A percentile compares a stretch with the other conserved stretches of the same genome.
phyloP scores from a whole-genome alignment of 2,329 filamentous ascomycete genomes.

The Diaporthe sp. region DNA sequence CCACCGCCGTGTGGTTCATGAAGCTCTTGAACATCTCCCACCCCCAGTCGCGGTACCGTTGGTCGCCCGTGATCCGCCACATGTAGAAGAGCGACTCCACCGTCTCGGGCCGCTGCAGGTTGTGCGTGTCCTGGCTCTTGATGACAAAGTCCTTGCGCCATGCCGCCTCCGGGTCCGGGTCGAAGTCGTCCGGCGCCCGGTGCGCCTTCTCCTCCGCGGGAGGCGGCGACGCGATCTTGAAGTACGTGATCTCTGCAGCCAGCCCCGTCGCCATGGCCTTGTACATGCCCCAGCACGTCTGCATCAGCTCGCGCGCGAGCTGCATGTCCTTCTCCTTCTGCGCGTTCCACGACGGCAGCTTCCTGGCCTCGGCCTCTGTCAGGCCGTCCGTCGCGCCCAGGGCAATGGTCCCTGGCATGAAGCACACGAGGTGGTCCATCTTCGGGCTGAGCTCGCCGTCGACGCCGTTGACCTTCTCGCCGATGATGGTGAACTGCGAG shows the following conservation, averaged over 20 bases:
- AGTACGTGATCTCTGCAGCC: constrained; percentile 95
- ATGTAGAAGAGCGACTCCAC: constrained; percentile 98
- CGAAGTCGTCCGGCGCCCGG: constrained; percentile 64
- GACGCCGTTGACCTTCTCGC: constrained; percentile 85
- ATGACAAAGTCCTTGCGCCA: constrained; percentile 87
- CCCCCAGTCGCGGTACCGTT: constrained; percentile 93
- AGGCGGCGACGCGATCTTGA: constrained; percentile 80
- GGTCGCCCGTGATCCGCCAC: constrained; percentile 96
- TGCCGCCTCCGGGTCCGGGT: constrained; percentile 65
- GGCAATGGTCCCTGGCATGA: constrained; percentile 96
- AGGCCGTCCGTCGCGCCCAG: constrained; percentile 86
- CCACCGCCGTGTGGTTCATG: constrained; percentile 84
- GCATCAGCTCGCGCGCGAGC: constrained; percentile 90
- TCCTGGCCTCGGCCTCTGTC: constrained; percentile 81
- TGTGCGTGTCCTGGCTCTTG: constrained; percentile 87
- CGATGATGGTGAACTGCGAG: constrained; percentile 88
- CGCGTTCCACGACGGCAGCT: constrained; percentile 79
- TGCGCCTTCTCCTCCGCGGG: constrained; percentile 70
- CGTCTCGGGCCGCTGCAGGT: constrained; percentile 94
- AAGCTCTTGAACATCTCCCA: constrained; percentile 99
- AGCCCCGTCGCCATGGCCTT: constrained; percentile 89
- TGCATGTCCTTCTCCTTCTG: constrained; percentile 89
- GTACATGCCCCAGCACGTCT: constrained; percentile 99
- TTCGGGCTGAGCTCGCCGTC: constrained; percentile 79
- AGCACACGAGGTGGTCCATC: constrained; percentile 98